These are phyloP conservation scores for Paraphysoderma sedebokerense DNA, from an alignment of 371 early-diverging fungal genomes.

Conservation along the genomic window DNA sequence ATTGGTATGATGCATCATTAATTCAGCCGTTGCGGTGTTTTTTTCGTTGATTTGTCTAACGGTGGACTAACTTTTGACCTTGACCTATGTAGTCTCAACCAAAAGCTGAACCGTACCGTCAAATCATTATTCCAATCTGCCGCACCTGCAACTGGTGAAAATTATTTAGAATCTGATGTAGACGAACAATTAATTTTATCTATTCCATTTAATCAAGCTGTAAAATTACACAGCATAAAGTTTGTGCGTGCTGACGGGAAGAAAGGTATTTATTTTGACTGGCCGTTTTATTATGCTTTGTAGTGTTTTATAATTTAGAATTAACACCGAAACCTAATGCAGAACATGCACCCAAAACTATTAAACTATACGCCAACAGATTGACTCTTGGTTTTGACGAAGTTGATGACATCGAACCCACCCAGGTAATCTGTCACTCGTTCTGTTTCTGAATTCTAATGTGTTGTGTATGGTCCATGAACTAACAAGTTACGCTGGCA, in stretches of 20 bases:
- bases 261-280: neutral
- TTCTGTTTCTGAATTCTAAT: no score
- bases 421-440: no score
- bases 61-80: neutral
- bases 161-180: constrained; percentile 65
- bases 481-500: no score
- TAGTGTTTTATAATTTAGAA: neutral
- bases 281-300: neutral
- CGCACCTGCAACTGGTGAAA: no score
- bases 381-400: constrained; percentile 72
- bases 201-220: constrained; percentile 73
- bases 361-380: constrained; percentile 70
- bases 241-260: constrained; percentile 32
- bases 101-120: constrained; percentile 49
- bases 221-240: constrained; percentile 77
- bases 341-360: constrained; percentile 68
- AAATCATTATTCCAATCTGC: constrained; percentile 60
- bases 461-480: no score
- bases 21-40: neutral
- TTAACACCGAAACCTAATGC: constrained; percentile 8
- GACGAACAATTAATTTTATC: constrained; percentile 84
- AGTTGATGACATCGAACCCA: constrained; percentile 47
- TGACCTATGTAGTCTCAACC: constrained; percentile 40
- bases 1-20: neutral
- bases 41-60: neutral